Percentiles rank a stretch among this genome's conserved stretches.
Evolutionary conservation across 1,284 basidiomycete species (phyloP).

Genomic region (Apiotrichum siamense): DNA sequence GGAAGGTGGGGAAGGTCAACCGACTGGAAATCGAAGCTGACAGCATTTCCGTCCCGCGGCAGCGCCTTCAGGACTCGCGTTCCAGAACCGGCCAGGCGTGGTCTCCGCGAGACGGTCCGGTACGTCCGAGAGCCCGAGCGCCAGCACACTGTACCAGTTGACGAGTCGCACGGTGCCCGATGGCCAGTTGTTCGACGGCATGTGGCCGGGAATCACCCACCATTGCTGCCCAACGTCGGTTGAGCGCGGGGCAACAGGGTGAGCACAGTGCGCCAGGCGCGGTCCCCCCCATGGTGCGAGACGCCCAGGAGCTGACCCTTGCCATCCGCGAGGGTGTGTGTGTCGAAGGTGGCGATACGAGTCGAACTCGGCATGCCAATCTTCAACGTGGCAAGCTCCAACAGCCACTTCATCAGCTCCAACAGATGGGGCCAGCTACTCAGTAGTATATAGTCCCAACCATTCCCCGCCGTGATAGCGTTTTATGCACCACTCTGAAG

Average conservation of each 20-base stretch:
- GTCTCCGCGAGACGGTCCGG: not conserved
- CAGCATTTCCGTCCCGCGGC: not conserved
- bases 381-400: not conserved
- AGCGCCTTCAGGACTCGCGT: not conserved
- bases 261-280: not conserved
- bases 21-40: no score
- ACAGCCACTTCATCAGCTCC: not conserved
- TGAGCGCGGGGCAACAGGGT: not conserved
- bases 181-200: not conserved
- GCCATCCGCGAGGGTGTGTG: not conserved
- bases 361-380: not conserved
- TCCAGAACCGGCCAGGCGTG: not conserved
- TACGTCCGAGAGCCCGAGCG: not conserved
- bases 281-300: not conserved
- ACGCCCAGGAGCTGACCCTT: not conserved
- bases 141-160: not conserved
- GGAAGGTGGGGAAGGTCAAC: no score
- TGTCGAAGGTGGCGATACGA: not conserved
- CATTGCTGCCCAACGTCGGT: not conserved
- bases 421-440: no score
- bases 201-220: slow-evolving; percentile 1
- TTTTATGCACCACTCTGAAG: no score
- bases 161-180: not conserved
- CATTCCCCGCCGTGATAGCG: no score
- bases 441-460: no score